Conservation (phyloP, 2,329 filamentous ascomycete genomes). For the Aplosporella prunicola region DNA sequence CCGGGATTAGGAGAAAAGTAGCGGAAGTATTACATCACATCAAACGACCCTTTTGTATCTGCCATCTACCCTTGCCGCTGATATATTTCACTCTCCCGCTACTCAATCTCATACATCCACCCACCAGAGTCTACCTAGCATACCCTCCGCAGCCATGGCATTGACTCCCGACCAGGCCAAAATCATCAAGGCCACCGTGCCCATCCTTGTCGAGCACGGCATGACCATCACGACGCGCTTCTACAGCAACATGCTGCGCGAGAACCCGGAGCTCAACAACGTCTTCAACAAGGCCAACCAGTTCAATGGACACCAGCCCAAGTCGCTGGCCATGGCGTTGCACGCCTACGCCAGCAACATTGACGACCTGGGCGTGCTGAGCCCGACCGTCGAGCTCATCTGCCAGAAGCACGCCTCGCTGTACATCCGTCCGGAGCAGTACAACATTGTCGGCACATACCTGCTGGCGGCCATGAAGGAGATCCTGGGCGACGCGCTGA, state of each 20-base stretch:
- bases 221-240: conserved; percentile 60
- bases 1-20: too few relatives aligned
- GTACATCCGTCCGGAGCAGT: conserved; percentile 58
- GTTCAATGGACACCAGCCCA: conserved; percentile 55
- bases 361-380: conserved; percentile 53
- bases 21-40: too few relatives aligned
- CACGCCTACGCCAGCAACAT: conserved; percentile 65
- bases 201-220: conserved; percentile 58
- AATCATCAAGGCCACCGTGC: conserved; percentile 61
- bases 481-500: conserved; percentile 58
- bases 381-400: conserved; percentile 54
- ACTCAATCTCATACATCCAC: too few relatives aligned
- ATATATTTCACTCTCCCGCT: too few relatives aligned
- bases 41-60: too few relatives aligned
- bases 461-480: conserved; percentile 57
- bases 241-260: conserved; percentile 58
- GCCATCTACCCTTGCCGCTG: too few relatives aligned
- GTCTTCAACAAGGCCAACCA: conserved; percentile 67
- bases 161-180: conserved; percentile 53
- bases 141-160: too few relatives aligned
- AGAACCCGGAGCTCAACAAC: conserved; percentile 57
- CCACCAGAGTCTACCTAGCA: too few relatives aligned
- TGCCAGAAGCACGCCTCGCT: conserved; percentile 68
- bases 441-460: conserved; percentile 60
- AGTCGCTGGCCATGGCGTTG: conserved; percentile 59